Evolutionary conservation across 2,329 filamentous ascomycete species (phyloP).

Genomic region (Geosmithia flava): DNA sequence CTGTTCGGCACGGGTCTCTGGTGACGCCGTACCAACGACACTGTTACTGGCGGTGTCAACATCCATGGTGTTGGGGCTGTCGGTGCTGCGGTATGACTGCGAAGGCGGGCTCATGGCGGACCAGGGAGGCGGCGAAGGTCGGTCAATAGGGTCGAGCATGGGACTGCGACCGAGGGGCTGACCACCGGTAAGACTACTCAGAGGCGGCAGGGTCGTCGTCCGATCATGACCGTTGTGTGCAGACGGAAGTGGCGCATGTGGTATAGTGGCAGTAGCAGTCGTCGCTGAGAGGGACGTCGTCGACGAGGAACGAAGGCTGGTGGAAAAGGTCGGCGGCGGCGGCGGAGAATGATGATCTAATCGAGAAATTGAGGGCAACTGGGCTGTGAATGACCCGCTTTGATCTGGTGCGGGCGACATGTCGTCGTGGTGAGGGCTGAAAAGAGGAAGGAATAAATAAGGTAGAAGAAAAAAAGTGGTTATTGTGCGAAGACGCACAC

Average conservation of each 20-base stretch:
- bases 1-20: constrained; percentile 30
- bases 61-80: constrained; percentile 37
- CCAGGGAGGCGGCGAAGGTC: constrained; percentile 9
- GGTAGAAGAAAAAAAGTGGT: too few relatives aligned
- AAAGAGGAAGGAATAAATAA: too few relatives aligned
- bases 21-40: constrained; percentile 28
- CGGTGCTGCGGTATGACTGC: constrained; percentile 17
- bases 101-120: neutral
- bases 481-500: neutral
- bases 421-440: constrained; percentile 1
- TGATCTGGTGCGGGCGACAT: constrained; percentile 1
- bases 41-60: constrained; percentile 29
- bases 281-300: neutral
- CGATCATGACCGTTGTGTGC: constrained; percentile 11
- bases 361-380: neutral
- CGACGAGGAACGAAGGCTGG: neutral
- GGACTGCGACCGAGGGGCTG: constrained; percentile 10
- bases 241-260: constrained; percentile 10
- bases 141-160: constrained; percentile 6
- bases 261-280: constrained; percentile 11
- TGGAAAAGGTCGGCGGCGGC: neutral
- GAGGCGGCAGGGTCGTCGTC: constrained; percentile 16
- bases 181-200: constrained; percentile 20
- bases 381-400: neutral
- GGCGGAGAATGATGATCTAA: neutral